Conservation (phyloP, 1,284 basidiomycete genomes). For the Boletus sp. region DNA sequence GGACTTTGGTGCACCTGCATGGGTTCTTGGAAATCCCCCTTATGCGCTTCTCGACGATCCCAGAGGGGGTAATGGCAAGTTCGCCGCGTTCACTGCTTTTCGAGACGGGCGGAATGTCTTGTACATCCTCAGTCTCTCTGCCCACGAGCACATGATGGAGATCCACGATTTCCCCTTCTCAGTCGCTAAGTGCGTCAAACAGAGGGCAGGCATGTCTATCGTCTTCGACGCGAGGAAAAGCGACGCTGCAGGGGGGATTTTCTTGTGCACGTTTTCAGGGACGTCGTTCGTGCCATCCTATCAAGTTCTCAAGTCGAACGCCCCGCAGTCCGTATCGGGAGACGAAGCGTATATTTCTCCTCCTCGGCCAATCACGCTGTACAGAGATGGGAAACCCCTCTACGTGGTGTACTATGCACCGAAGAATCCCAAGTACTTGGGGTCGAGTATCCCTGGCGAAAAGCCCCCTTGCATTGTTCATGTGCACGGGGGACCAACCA, state of each 20-base stretch:
- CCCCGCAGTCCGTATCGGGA: conserved; percentile 4
- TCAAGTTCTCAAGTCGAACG: conserved; percentile 21
- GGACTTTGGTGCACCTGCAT: conserved; percentile 60
- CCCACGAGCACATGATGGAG: conserved; percentile 27
- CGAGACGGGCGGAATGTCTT: conserved; percentile 48
- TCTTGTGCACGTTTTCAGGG: conserved; percentile 21
- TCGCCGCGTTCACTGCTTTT: conserved; percentile 45
- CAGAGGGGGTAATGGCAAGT: conserved; percentile 28
- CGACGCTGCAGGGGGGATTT: conserved; percentile 28
- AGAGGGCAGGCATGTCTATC: conserved; percentile 30
- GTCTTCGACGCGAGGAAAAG: conserved; percentile 26
- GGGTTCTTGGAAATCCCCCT: conserved; percentile 47
- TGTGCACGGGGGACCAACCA: conserved; percentile 30
- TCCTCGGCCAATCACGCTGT: conserved; percentile 26
- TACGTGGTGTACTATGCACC: conserved; percentile 32
- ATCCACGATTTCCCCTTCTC: conserved; percentile 46
- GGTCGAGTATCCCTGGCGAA: conserved; percentile 26
- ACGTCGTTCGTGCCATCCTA: conserved; percentile 26
- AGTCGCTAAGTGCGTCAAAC: conserved; percentile 38
- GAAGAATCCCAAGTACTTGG: conserved; percentile 28
- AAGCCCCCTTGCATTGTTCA: conserved; percentile 31
- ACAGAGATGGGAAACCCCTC: conserved; percentile 20
- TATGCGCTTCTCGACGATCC: conserved; percentile 44
- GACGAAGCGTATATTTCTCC: conserved; percentile 28
- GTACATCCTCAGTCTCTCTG: conserved; percentile 44